Evolutionary conservation across 768 basidiomycete species (phyloP), one percentile per base, ranked within the genome.

Genomic region (Arthromyces matolae): DNA sequence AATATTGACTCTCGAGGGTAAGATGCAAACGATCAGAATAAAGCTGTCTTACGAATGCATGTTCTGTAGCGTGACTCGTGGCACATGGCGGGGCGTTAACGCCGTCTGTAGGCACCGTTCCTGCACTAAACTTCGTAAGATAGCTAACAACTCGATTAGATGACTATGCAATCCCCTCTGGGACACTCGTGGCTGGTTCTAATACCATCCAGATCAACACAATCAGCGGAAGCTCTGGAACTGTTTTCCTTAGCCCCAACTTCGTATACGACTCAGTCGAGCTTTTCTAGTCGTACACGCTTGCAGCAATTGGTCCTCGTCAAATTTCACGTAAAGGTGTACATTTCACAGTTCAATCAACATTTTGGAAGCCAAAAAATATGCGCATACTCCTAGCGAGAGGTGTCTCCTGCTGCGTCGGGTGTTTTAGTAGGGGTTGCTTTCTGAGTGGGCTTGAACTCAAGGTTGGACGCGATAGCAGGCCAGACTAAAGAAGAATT

Each of bases 381-480:
- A n/a, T n/a, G n/a, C n/a, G n/a, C 18, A 19, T 5, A 14, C 14
- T 10, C 5, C 44, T 38, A 56, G 16, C 45, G 52, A 14, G 24
- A 4, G 4, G 33, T n/a, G 19, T 55, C 50, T 32, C 48, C 59
- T 4, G 53, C 55, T n/a, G 43, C 47, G 23, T 58, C 61, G 5
- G 55, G 33, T 2, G 55, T 39, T 36, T 55, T 49, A 32, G 49
- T 47, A 12, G 52, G 36, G 9, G 42, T 48, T 42, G 47, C 16
- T 32, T 50, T 54, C 13, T 56, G 35, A 24, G 63, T 65, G 18
- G 80, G 72, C 45, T 75, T 77, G 56, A 83, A 84, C 52, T 84
- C 82, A 20, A 86, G 66, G 50, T 78, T 78, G 42, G 77, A 73
- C 0, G 79, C 75, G 51, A 86, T 86, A 23, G 78, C 64, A 3